phyloP scores from a whole-genome alignment of 116 monocot species.

The Iris pallida region DNA sequence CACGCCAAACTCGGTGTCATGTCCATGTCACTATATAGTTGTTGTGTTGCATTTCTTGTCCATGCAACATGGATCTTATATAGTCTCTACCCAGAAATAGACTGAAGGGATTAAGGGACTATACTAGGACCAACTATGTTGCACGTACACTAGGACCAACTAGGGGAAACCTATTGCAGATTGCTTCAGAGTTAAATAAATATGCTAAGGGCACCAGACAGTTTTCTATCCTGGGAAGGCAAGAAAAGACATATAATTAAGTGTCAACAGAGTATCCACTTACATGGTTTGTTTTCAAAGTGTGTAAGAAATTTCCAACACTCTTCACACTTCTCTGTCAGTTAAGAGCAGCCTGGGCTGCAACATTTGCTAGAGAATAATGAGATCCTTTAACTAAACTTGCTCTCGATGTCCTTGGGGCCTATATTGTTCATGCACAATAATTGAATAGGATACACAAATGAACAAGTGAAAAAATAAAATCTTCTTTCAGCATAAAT shows the following conservation, averaged over 20 bases:
- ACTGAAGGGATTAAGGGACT: too few relatives aligned
- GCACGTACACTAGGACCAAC: too few relatives aligned
- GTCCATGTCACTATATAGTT: too few relatives aligned
- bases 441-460: neutral
- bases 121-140: too few relatives aligned
- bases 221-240: neutral
- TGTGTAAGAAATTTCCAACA: conserved; percentile 80
- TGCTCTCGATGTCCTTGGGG: conserved; percentile 89
- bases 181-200: too few relatives aligned
- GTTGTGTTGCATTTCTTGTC: too few relatives aligned
- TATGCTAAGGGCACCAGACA: too few relatives aligned
- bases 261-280: conserved; percentile 23
- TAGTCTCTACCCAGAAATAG: too few relatives aligned
- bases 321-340: conserved; percentile 98
- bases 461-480: neutral
- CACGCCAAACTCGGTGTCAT: too few relatives aligned
- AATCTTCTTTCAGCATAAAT: neutral
- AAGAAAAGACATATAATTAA: neutral
- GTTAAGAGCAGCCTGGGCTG: conserved; percentile 72
- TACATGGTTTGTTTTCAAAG: conserved; percentile 83
- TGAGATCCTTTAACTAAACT: conserved; percentile 78
- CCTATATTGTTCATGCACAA: conserved; percentile 33
- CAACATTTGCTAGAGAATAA: conserved; percentile 65
- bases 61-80: too few relatives aligned
- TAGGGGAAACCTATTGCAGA: too few relatives aligned